Base-by-base conservation (phyloP, 257 asterid genomes). In the Perilla frutescens region DNA sequence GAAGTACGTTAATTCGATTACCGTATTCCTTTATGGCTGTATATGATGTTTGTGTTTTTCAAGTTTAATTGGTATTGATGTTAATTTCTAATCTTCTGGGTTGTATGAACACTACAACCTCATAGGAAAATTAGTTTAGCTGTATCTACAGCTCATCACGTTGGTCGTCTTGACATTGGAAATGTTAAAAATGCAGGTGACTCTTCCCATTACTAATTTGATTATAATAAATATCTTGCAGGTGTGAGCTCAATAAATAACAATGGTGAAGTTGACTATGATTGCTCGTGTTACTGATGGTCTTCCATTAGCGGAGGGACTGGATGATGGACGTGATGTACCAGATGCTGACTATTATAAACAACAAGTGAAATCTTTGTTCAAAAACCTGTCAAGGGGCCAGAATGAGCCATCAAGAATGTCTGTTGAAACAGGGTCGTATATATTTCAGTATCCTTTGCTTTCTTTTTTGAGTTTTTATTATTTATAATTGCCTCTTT, bases 271-370 rank as follows among this genome's bases (percentile, higher is more conserved):
- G 74, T 76, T 93, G 81, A 93, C 98, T 8, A 78, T 93, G 98
- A 88, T 93, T 77, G 95, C 97, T 77, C 97, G 98, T 80, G 96
- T 93, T 63, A 91, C 94, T 64, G 98, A 93, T 84, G 98, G 98
- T 68, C 96, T 93, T 74, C 97, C 89, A 0, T 76, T 93, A 60
- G 98, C 83, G 56, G 98, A 93, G 85, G 98, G 97, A 41, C 84
- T 93, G 80, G 98, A 93, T 71, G 98, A 93, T 79, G 92, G 92
- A 51, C 92, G 98, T 56, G 98, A 91, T 71, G 76, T 93, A 79
- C 89, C 91, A 20, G 94, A 93, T 77, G 76, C 91, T 53, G 98
- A 93, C 77, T 79, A 71, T 68, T 93, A 93, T 82, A 93, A 93
- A 80, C 96, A 87, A 75, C 98, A 91, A 85, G 98, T 82, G 56